Conservation (phyloP, 768 basidiomycete genomes). For the Phanerochaete sordida region DNA sequence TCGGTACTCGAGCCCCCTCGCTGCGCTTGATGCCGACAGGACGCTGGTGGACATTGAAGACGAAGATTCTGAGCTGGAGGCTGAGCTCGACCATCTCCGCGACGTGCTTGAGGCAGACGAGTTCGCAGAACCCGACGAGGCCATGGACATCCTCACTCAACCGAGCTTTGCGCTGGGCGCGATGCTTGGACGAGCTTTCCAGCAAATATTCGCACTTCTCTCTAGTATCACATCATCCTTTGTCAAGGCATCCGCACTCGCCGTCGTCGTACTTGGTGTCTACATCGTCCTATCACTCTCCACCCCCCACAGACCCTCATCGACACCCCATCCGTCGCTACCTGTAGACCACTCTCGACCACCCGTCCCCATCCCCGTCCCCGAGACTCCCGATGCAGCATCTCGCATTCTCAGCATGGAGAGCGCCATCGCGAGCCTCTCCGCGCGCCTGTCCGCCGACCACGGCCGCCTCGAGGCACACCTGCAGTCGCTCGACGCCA, state of each 20-base stretch:
- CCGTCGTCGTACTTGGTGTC: slow-evolving; percentile 39
- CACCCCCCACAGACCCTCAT: slow-evolving; percentile 27
- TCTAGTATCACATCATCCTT: slow-evolving; percentile 30
- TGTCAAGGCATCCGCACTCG: slow-evolving; percentile 34
- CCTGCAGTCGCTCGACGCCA: slow-evolving; percentile 55
- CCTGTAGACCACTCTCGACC: slow-evolving; percentile 42
- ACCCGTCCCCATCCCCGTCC: slow-evolving; percentile 50
- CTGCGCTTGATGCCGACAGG: slow-evolving; percentile 30
- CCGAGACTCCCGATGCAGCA: slow-evolving; percentile 61
- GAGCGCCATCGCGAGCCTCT: slow-evolving; percentile 55
- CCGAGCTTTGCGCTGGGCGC: slow-evolving; percentile 43
- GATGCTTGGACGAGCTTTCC: slow-evolving; percentile 41
- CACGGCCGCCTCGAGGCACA: slow-evolving; percentile 62
- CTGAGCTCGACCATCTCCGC: slow-evolving; percentile 34
- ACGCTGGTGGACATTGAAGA: slow-evolving; percentile 28
- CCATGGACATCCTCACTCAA: slow-evolving; percentile 26
- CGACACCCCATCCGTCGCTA: slow-evolving; percentile 25
- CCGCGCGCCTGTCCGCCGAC: slow-evolving; percentile 51
- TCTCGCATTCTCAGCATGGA: slow-evolving; percentile 63
- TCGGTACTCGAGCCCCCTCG: too few species aligned
- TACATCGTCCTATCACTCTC: slow-evolving; percentile 43
- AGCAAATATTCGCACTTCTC: slow-evolving; percentile 27
- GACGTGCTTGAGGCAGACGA: slow-evolving; percentile 69
- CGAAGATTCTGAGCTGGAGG: slow-evolving; percentile 46
- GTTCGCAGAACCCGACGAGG: slow-evolving; percentile 25